Evolutionary conservation across 306 rosid species (phyloP).

Genomic region (Dryas drummondii): DNA sequence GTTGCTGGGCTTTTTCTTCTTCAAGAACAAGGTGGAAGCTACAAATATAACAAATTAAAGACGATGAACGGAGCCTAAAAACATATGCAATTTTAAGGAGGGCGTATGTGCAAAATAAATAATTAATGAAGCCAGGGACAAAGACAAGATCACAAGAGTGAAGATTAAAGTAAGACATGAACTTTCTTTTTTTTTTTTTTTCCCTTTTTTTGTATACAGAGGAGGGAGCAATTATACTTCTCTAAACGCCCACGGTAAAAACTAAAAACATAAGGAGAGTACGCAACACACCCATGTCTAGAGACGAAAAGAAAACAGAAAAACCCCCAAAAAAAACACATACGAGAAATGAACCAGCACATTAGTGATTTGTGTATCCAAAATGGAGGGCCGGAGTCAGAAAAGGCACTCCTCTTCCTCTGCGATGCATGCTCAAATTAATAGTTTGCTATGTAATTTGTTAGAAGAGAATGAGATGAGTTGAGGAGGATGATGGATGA

Average conservation of each 20-base stretch:
- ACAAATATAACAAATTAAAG: neutral
- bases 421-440: neutral
- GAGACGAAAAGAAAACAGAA: neutral
- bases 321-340: neutral
- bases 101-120: neutral
- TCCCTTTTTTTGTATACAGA: slow-evolving; percentile 18
- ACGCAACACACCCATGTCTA: neutral
- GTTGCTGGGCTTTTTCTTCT: neutral
- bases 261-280: slow-evolving; percentile 15
- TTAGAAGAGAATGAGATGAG: neutral
- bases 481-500: neutral
- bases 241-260: slow-evolving; percentile 1
- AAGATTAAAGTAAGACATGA: neutral
- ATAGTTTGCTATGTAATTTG: neutral
- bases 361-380: slow-evolving; percentile 18
- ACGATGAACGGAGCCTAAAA: neutral
- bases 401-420: slow-evolving; percentile 33
- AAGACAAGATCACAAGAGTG: neutral
- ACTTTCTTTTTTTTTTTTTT: neutral
- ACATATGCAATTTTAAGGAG: neutral
- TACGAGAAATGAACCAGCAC: neutral
- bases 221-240: slow-evolving; percentile 37
- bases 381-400: slow-evolving; percentile 8
- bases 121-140: neutral
- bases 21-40: neutral